Evolutionary conservation across 257 asterid species (phyloP).

Genomic region (Lantana camara): DNA sequence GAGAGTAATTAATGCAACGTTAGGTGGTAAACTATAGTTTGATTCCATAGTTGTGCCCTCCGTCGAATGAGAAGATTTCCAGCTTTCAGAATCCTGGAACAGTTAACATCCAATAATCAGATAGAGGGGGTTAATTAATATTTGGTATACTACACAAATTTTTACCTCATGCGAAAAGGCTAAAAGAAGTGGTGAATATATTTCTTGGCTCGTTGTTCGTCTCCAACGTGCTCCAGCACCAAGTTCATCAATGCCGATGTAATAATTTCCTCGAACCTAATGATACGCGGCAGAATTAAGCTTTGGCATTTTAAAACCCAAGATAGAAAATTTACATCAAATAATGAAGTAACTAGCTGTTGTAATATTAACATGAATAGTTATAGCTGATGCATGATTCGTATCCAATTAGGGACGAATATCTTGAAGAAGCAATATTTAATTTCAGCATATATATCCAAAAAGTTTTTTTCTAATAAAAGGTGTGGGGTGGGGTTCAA

Average conservation of each 20-base stretch:
- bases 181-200: constrained; percentile 82
- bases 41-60: constrained; percentile 59
- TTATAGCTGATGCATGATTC: neutral
- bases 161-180: constrained; percentile 77
- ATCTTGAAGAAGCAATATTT: no score
- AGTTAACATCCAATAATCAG: constrained; percentile 16
- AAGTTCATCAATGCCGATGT: constrained; percentile 48
- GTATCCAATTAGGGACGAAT: no score
- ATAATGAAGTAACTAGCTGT: neutral
- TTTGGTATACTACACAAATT: neutral
- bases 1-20: constrained; percentile 77
- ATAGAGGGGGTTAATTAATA: neutral
- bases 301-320: neutral
- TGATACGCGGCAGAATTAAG: neutral
- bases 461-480: no score
- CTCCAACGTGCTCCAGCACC: constrained; percentile 84
- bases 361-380: neutral
- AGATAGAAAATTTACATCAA: neutral
- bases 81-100: constrained; percentile 55
- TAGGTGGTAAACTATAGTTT: constrained; percentile 66
- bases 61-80: constrained; percentile 58
- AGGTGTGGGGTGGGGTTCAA: neutral
- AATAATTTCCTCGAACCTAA: constrained; percentile 84
- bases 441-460: no score
- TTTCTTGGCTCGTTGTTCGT: constrained; percentile 79